Percentiles rank a stretch among this genome's conserved stretches.
phyloP scores from a whole-genome alignment of 2,329 filamentous ascomycete species.

The Hypoxylon sp. region DNA sequence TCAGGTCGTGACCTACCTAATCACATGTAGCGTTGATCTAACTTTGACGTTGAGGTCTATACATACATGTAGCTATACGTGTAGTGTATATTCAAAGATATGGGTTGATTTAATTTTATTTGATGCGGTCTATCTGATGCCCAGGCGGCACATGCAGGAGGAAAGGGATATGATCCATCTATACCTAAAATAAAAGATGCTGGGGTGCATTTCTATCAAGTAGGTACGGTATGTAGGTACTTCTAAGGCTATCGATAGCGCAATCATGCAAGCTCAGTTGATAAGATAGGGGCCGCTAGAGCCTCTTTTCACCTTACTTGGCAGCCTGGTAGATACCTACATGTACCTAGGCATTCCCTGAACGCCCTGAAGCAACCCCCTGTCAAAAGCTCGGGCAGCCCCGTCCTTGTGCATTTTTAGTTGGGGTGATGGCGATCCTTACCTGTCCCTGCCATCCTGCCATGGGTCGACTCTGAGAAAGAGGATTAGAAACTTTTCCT shows the following conservation, averaged over 20 bases:
- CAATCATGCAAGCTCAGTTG: no score
- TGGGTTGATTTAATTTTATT: no score
- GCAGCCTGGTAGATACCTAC: no score
- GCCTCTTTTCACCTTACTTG: neutral
- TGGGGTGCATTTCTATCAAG: no score
- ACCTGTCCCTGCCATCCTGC: slow-evolving; percentile 33
- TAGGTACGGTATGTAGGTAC: no score
- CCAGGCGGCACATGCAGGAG: no score
- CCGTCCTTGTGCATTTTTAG: slow-evolving; percentile 23
- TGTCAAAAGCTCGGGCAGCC: slow-evolving; percentile 28
- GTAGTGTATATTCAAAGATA: no score
- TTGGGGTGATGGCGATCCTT: slow-evolving; percentile 37
- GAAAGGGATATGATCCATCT: no score
- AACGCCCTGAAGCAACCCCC: slow-evolving; percentile 3
- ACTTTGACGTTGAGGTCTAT: neutral
- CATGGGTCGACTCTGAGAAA: slow-evolving; percentile 12
- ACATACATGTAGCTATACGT: neutral
- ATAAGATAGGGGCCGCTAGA: slow-evolving; percentile 14
- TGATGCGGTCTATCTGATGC: no score
- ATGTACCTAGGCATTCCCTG: slow-evolving; percentile 10
- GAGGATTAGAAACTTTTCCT: slow-evolving; percentile 31
- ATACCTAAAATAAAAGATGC: no score
- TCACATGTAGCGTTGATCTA: neutral
- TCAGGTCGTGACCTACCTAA: slow-evolving; percentile 55
- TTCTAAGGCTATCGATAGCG: no score